Base-by-base conservation (phyloP, 331 rosid genomes). In the Erythrophleum ivorense region DNA sequence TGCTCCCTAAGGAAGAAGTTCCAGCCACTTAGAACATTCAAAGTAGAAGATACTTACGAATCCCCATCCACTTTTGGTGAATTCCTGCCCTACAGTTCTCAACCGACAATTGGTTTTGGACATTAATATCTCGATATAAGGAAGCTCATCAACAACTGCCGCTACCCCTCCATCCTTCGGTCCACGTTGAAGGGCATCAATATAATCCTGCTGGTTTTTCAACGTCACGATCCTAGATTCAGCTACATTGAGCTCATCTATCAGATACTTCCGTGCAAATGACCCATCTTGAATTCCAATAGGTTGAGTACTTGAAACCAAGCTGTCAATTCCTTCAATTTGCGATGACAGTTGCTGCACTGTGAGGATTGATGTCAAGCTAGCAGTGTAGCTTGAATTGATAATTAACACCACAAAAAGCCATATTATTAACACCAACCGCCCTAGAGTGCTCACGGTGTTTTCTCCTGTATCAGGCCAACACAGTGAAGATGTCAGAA, bases 331-430 rank as follows among this genome's bases (percentile, higher is more conserved):
- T 81, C 98, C 97, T 86, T 81, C 93, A 34, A 94, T 90, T 24
- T 91, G 87, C 15, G 97, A 85, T 2, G 97, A 71, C 31, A 94
- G 87, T 86, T 91, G 91, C 78, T 88, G 91, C 81, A 92, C 91
- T 0, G 97, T 92, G 79, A 92, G 97, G 89, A 92, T 94, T 10
- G 97, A 94, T n/a, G 98, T 94, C 91, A 94, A 91, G 87, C 97
- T 92, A 85, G 98, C 97, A 7, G 97, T 91, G 87, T 94, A 94
- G 87, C 98, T 94, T 40, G 98, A 94, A 84, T 88, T 94, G 88
- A 94, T 94, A 24, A 94, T 91, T 62, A 94, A 84, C 88, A 94
- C 98, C 75, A 94, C 93, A 81, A 92, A 94, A 36, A 92, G 90
- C 98, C 98, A 94, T 85, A 94, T 82, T n/a, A 94, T 57, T 80